These are phyloP conservation scores for Aureobasidium sp. DNA, from an alignment of 2,329 filamentous ascomycete species.

Conservation along the genomic window DNA sequence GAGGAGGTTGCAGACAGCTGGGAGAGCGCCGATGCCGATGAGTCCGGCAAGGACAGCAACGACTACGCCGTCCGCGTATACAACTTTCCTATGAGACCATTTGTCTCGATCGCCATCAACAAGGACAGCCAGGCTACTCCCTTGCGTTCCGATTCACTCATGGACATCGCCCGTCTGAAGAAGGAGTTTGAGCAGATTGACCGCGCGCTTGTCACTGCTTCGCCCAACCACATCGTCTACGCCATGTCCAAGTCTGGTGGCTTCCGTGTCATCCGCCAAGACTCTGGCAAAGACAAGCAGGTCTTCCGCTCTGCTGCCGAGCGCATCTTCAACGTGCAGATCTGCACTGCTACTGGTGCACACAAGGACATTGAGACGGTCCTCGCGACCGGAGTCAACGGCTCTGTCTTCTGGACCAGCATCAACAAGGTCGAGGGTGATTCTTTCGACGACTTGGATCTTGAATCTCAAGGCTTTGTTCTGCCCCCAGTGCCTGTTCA, in stretches of 20 bases:
- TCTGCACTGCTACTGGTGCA: slow-evolving; percentile 62
- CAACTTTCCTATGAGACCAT: slow-evolving; percentile 95
- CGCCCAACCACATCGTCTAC: slow-evolving; percentile 86
- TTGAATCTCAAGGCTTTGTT: slow-evolving; percentile 80
- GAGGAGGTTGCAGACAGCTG: slow-evolving; percentile 70
- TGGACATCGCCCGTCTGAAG: slow-evolving; percentile 90
- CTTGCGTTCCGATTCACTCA: slow-evolving; percentile 72
- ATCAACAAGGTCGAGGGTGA: slow-evolving; percentile 68
- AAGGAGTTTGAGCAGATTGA: slow-evolving; percentile 98
- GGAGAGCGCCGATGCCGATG: slow-evolving; percentile 77
- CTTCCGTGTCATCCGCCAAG: slow-evolving; percentile 86
- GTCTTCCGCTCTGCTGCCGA: slow-evolving; percentile 88
- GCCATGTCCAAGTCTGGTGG: slow-evolving; percentile 86
- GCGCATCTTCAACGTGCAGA: slow-evolving; percentile 87
- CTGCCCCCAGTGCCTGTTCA: slow-evolving; percentile 79
- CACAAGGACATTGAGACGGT: slow-evolving; percentile 64
- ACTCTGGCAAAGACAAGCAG: slow-evolving; percentile 85
- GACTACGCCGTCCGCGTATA: slow-evolving; percentile 64
- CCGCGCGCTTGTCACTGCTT: slow-evolving; percentile 83
- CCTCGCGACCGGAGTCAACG: slow-evolving; percentile 87
- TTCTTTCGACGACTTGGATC: slow-evolving; percentile 66
- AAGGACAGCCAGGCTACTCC: slow-evolving; percentile 49
- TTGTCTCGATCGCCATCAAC: slow-evolving; percentile 76
- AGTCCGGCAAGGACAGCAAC: slow-evolving; percentile 60
- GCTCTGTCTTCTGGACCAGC: slow-evolving; percentile 91